Evolutionary conservation across 371 early-diverging fungal species (phyloP), one percentile per base, ranked within the genome.

Genomic region (Circinella minor): DNA sequence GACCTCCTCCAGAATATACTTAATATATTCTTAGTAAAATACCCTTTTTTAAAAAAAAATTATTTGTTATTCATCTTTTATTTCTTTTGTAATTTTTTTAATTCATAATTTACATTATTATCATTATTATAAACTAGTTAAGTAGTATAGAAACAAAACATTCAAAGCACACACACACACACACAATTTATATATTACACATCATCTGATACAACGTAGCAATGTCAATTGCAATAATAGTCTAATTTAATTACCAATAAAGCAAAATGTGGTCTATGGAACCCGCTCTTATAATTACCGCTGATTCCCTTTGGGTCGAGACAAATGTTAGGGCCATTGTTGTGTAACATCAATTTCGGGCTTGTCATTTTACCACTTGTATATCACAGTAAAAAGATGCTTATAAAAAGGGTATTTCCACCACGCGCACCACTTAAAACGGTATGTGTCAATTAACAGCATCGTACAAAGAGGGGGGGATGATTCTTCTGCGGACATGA

Each of bases 1-100:
- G 75, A 60, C 83, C 83, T 18, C 83, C 83, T 36, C 83, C 83
- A 4, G 80, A 78, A 51, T 82, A 80, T 73, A 76, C 57, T 27
- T 57, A 57, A 57, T 5, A 11, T 27, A 2, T 27, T 27, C 27
- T 27, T 27, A 27, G 27, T 27, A 27, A 27, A 27, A 27, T 27
- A 27, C 27, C 27, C 27, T 27, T 27, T 27, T 27, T 27, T 27
- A 27, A 27, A 27, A 27, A 27, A 27, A 27, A 27, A 27, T 27
- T 15, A 54, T 15, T 43, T 15, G 15, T 18, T 15, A 54, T n/a
- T 54, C 1, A 6, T 18, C 9, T 54, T 54, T n/a, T 54, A 54
- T 54, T 54, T 63, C 3, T 43, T 65, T 57, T 57, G 27, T 57
- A 34, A 27, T 57, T 54, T 34, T 37, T 46, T 10, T n/a, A 27